Base-by-base conservation (phyloP, 495 filamentous ascomycete species). In the Lophiotrema nucula region DNA sequence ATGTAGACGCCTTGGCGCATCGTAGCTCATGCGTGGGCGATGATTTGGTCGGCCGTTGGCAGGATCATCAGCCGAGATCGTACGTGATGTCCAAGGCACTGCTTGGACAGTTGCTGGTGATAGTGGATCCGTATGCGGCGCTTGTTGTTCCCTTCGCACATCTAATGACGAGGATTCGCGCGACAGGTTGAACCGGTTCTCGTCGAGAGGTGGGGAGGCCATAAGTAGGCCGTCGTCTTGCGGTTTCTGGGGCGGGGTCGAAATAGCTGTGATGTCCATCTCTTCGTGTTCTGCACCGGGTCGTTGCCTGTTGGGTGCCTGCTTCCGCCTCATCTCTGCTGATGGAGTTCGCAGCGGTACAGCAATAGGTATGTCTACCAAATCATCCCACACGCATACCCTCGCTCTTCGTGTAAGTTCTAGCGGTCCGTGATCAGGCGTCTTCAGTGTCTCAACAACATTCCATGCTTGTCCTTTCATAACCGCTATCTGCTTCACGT, bases 381-480 rank as follows among this genome's bases (percentile, higher is more conserved):
- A 73, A 66, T 98, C 93, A 71, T 98, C 93, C 95, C 95, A 98
- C 13, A 98, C 91, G 67, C 90, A 95, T 27, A 97, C 91, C 65
- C 92, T 82, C 15, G 89, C 85, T 64, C 93, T 79, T 60, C 93
- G 81, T 18, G 92, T 97, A 56, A 98, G 79, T 72, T 98, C 93
- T 16, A 98, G 77, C 1, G 93, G 93, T 1, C 93, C 93, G 62
- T 97, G 92, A 70, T 96, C 95, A 1, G 81, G 78, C 3, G 85
- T 87, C 68, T 98, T 98, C 47, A 98, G 76, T 11, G 92, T 96
- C 75, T 98, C 93, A 8, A 98, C 91, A 2, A 98, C 93, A 71
- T 98, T 98, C 89, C 92, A 98, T 8, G 95, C 93, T 67, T 98
- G 93, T 3, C 93, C 93, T 74, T 98, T 98, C 88, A 98, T 93